A percentile compares a stretch with the other conserved stretches of the same genome.
Conservation (phyloP, 2,329 filamentous ascomycete genomes). For the Colletotrichum godetiae region DNA sequence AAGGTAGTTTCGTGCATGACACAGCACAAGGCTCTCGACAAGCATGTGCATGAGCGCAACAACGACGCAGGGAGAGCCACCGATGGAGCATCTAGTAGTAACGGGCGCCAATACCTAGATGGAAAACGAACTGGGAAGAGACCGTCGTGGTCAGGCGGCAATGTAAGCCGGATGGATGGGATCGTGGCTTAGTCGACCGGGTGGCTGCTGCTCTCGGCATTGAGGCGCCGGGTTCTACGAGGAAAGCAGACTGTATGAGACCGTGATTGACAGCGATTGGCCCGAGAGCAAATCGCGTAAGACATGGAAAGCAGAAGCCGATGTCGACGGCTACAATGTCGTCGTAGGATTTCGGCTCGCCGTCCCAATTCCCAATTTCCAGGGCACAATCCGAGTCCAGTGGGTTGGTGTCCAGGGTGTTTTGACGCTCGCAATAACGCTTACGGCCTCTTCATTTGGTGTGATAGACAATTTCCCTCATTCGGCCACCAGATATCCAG, state of each 20-base stretch:
- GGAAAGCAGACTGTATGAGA: neutral
- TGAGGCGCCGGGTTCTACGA: neutral
- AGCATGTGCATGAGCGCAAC: slow-evolving; percentile 19
- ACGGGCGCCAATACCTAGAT: neutral
- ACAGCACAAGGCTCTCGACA: slow-evolving; percentile 18
- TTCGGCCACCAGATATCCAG: neutral
- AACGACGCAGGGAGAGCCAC: slow-evolving; percentile 9
- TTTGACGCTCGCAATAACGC: slow-evolving; percentile 20
- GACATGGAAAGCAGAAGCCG: neutral
- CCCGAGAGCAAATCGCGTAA: neutral
- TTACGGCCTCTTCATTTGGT: neutral
- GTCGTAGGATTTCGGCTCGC: neutral
- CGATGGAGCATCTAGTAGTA: neutral
- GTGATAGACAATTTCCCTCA: slow-evolving; percentile 7
- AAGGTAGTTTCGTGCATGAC: slow-evolving; percentile 34
- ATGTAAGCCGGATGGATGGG: slow-evolving; percentile 11
- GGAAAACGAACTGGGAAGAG: neutral
- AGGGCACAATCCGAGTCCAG: neutral
- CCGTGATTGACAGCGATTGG: neutral
- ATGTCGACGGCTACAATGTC: neutral
- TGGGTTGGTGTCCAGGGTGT: slow-evolving; percentile 13
- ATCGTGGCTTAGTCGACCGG: slow-evolving; percentile 30
- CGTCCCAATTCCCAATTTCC: neutral
- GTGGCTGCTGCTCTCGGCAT: slow-evolving; percentile 26
- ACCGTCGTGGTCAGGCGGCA: slow-evolving; percentile 21